Conservation (phyloP, 495 filamentous ascomycete species). For the Penicillium cataractarum region DNA sequence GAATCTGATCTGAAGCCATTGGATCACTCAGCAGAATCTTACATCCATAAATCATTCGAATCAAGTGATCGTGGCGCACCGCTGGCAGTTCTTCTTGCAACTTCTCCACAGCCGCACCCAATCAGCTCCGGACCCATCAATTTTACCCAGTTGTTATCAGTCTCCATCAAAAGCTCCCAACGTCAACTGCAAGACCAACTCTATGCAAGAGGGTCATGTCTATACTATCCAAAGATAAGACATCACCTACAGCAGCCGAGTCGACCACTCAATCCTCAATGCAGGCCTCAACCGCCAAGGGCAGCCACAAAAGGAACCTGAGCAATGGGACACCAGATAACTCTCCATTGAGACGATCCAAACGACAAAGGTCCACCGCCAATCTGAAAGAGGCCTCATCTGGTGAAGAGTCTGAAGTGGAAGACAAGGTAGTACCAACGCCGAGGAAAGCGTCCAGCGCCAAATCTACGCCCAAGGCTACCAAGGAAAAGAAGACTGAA, state of each 20-base stretch:
- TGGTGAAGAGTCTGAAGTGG: slow-evolving; percentile 16
- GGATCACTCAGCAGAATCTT: no score
- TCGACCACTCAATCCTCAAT: slow-evolving; percentile 3
- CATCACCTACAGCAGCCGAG: not conserved
- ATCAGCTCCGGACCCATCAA: slow-evolving; percentile 17
- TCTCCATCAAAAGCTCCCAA: slow-evolving; percentile 3
- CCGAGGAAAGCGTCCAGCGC: slow-evolving; percentile 1
- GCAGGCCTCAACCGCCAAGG: slow-evolving; percentile 13
- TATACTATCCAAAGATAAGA: not conserved
- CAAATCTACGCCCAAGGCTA: not conserved
- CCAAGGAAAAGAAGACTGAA: slow-evolving; percentile 12
- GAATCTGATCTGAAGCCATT: no score
- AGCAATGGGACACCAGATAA: slow-evolving; percentile 34
- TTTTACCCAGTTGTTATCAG: not conserved
- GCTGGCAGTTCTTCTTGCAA: not conserved
- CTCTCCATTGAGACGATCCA: slow-evolving; percentile 42
- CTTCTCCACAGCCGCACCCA: slow-evolving; percentile 11
- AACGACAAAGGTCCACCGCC: slow-evolving; percentile 37
- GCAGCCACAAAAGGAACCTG: slow-evolving; percentile 31
- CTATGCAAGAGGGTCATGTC: slow-evolving; percentile 1
- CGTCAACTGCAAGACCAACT: not conserved
- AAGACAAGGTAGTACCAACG: slow-evolving; percentile 10
- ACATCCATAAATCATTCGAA: not conserved
- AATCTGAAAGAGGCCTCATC: slow-evolving; percentile 26
- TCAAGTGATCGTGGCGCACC: not conserved